A percentile compares a stretch with the other conserved stretches of the same genome.
Conservation (phyloP, 495 filamentous ascomycete species). For the Symbiotaphrina buchneri region DNA sequence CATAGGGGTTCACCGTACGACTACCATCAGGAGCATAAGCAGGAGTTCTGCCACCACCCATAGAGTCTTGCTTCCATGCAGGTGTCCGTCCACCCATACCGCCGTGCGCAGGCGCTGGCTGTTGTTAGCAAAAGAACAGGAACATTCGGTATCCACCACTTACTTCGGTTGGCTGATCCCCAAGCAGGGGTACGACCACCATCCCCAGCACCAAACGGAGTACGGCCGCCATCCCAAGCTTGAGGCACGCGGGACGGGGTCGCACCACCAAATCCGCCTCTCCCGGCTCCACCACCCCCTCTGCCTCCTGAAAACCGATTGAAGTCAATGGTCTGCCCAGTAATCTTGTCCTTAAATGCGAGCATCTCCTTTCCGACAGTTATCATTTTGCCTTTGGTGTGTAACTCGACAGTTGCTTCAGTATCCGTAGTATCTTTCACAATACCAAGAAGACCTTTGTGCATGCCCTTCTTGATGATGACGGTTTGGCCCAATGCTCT, state of each 20-base stretch:
- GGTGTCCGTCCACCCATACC: conserved; percentile 10
- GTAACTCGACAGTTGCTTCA: conserved; percentile 72
- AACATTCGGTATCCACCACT: conserved; percentile 11
- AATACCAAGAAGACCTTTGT: conserved; percentile 86
- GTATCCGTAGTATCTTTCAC: conserved; percentile 80
- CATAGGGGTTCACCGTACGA: conserved; percentile 49
- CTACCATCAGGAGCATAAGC: conserved; percentile 39
- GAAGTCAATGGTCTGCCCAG: conserved; percentile 34
- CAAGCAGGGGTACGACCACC: conserved; percentile 8
- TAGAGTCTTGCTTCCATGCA: conserved; percentile 13
- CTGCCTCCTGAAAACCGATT: conserved; percentile 34
- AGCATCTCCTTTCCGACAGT: conserved; percentile 57
- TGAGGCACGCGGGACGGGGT: conserved; percentile 11
- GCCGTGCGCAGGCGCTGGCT: conserved; percentile 11
- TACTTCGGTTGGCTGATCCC: conserved; percentile 21
- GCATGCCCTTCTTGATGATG: conserved; percentile 54
- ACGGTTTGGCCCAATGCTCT: conserved; percentile 81
- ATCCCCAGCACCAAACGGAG: background rate
- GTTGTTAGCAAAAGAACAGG: too few species aligned
- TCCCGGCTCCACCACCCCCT: conserved; percentile 20
- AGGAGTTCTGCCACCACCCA: conserved; percentile 43
- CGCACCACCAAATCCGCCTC: conserved; percentile 17
- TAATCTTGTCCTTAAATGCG: conserved; percentile 50
- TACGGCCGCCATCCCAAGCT: conserved; percentile 7
- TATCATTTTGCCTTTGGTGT: conserved; percentile 75